Base-by-base conservation (phyloP, 1,139 yeast genomes). In the Scheffersomyces illinoinensis region DNA sequence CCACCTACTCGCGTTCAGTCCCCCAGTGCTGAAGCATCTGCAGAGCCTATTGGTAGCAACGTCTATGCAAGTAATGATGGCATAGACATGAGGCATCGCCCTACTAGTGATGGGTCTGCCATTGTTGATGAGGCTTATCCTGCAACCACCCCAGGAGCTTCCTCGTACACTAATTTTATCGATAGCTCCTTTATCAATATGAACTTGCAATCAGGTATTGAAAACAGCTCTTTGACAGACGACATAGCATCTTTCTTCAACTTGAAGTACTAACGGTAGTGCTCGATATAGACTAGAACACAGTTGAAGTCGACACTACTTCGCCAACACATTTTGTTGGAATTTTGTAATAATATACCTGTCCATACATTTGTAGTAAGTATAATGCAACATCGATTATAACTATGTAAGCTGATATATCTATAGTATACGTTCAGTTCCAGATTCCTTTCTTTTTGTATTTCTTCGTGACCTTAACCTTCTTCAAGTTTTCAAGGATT, bases 151-250 rank as follows among this genome's bases (percentile, higher is more conserved):
- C 78, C 78, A 1, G 78, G 78, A 14, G 77, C 74, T 1, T 68
- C 74, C 14, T 67, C 77, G 54, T 71, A 70, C 57, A 76, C 82
- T n/a, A 81, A 81, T 62, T 81, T 81, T 59, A 75, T 81, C 58
- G 84, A 81, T 64, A 77, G 75, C 60, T 70, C 82, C 10, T 81
- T 75, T 61, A 72, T 79, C 61, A 79, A 78, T 64, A 80, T 81
- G 84, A 81, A 80, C 62, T 68, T 79, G 60, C 83, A 78, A 65
- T 68, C 81, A 5, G 77, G 79, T 20, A 73, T 77, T 43, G 82
- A 76, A 24, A 71, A 63, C 53, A 71, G 67, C 53, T 70, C 66
- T 53, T 65, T 73, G 59, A 74, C 73, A 43, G 83, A 79, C 53
- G 80, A 78, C 47, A 59, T 77, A 48, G 71, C 71, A 5, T 67